phyloP scores from a whole-genome alignment of 2,329 filamentous ascomycete species.

The Penicillium crustosum region DNA sequence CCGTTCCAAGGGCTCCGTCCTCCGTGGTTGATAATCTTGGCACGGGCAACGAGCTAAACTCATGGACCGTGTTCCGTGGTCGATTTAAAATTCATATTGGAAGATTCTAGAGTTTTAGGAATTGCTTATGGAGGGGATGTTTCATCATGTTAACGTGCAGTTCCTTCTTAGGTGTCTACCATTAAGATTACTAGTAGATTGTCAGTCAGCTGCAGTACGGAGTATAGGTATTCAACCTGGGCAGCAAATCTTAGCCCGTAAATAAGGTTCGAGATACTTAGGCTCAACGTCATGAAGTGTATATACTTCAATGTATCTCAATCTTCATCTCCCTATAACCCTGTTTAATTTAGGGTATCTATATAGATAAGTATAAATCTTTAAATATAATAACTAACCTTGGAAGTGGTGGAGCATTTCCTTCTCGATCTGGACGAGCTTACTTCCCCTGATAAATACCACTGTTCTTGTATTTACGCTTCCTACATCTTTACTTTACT shows the following conservation, averaged over 20 bases:
- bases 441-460: too few relatives aligned
- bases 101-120: background rate
- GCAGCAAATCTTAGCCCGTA: background rate
- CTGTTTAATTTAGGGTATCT: too few relatives aligned
- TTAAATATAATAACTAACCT: too few relatives aligned
- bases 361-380: too few relatives aligned
- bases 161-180: background rate
- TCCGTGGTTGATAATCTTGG: background rate
- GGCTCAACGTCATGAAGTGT: too few relatives aligned
- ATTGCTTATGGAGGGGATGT: background rate
- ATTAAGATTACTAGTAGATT: background rate
- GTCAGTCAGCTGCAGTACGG: background rate
- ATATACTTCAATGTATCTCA: too few relatives aligned
- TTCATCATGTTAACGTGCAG: background rate
- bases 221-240: background rate
- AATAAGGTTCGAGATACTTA: too few relatives aligned
- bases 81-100: background rate
- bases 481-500: too few relatives aligned
- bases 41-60: background rate
- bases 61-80: background rate
- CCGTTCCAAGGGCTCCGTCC: background rate
- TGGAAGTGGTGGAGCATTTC: too few relatives aligned
- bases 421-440: too few relatives aligned
- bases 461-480: too few relatives aligned
- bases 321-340: too few relatives aligned